These are phyloP conservation scores for Neurospora sp. DNA, from an alignment of 495 filamentous ascomycete species.

Conservation along the genomic window DNA sequence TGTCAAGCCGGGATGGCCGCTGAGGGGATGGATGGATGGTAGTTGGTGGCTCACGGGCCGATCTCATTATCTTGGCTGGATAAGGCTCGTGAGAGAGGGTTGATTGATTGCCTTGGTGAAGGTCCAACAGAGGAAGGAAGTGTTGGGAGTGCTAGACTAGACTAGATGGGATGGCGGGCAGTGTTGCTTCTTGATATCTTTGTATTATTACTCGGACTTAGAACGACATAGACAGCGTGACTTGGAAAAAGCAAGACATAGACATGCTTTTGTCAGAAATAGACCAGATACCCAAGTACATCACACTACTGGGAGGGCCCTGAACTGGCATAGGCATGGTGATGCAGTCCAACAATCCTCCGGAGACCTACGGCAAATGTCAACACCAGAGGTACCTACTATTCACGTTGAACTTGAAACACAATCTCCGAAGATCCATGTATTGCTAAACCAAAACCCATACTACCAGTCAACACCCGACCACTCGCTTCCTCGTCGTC, in stretches of 20 bases:
- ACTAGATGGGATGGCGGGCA: background rate
- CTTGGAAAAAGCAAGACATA: background rate
- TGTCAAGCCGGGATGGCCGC: background rate
- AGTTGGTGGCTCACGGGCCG: background rate
- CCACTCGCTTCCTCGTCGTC: background rate
- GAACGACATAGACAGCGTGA: background rate
- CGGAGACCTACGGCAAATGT: too few relatives aligned
- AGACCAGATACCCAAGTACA: background rate
- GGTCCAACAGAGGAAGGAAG: conserved; percentile 21
- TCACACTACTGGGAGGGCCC: too few relatives aligned
- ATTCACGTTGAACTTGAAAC: background rate
- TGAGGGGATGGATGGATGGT: background rate
- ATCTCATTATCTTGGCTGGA: background rate
- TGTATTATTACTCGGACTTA: background rate
- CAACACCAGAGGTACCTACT: background rate
- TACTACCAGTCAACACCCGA: background rate
- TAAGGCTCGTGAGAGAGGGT: background rate
- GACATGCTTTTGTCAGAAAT: background rate
- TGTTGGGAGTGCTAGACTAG: background rate
- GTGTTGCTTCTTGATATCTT: background rate
- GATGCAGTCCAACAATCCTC: too few relatives aligned
- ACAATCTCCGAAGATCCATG: background rate
- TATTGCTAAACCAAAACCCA: background rate
- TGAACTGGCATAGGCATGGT: too few relatives aligned
- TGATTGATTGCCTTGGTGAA: background rate